Conservation (phyloP, 1,139 yeast species). For the Debaryomyces subglobosus region DNA sequence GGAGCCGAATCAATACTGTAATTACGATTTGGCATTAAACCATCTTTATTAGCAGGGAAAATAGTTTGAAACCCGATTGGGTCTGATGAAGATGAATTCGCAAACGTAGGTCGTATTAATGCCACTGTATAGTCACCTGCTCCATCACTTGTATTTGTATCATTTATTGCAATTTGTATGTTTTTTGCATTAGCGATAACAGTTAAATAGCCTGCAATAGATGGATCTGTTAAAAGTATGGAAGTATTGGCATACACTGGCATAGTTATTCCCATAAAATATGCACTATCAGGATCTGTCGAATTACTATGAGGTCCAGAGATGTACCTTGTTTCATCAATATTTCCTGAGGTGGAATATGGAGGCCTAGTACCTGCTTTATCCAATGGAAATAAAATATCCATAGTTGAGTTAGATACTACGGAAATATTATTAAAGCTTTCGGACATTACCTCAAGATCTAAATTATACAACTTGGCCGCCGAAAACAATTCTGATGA, state of each 20-base stretch:
- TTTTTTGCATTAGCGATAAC: conserved; percentile 62
- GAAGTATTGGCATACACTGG: conserved; percentile 78
- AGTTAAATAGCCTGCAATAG: conserved; percentile 72
- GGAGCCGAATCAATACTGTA: conserved; percentile 35
- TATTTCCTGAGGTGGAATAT: conserved; percentile 17
- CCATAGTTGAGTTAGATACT: conserved; percentile 34
- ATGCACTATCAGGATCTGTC: conserved; percentile 31
- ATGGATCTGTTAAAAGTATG: conserved; percentile 59
- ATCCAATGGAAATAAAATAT: conserved; percentile 56
- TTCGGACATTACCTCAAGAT: conserved; percentile 39
- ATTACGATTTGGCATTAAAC: conserved; percentile 24
- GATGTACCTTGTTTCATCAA: conserved; percentile 43
- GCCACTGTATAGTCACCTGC: conserved; percentile 34
- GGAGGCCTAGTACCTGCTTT: conserved; percentile 48
- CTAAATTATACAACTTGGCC: conserved; percentile 68
- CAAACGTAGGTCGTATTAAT: conserved; percentile 37
- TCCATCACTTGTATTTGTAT: conserved; percentile 29
- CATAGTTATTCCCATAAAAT: conserved; percentile 60
- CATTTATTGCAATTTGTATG: conserved; percentile 53
- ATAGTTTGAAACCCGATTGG: conserved; percentile 40
- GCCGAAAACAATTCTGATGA: conserved; percentile 66
- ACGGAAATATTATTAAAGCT: conserved; percentile 33
- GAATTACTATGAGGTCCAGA: conserved; percentile 61
- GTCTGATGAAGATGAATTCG: conserved; percentile 10
- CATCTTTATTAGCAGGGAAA: conserved; percentile 28